phyloP scores from a whole-genome alignment of 106 monocot genomes.

The Dendrobium huoshanense region DNA sequence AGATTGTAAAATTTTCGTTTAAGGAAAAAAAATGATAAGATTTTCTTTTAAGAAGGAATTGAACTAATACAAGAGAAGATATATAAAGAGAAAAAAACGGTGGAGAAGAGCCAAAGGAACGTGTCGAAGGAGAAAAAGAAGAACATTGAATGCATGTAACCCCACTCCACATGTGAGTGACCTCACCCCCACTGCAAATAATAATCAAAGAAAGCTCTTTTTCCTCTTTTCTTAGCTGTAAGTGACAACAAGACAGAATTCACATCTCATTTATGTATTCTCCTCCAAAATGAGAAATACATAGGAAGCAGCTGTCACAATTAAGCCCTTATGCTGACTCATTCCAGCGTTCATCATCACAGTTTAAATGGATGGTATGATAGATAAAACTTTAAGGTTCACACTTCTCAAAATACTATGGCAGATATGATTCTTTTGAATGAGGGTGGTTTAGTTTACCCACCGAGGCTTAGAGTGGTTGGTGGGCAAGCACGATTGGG shows the following conservation, averaged over 20 bases:
- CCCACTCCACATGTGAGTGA: slow-evolving; percentile 1
- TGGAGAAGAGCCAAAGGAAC: not conserved
- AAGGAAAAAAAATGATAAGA: not conserved
- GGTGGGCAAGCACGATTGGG: no score
- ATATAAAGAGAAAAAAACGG: not conserved
- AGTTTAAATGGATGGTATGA: no score
- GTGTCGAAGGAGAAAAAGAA: not conserved
- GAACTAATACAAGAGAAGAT: not conserved
- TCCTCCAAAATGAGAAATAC: not conserved
- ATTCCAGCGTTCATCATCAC: not conserved
- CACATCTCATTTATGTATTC: not conserved
- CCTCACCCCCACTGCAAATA: not conserved
- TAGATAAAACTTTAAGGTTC: no score
- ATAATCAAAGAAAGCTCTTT: not conserved
- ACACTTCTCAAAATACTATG: no score
- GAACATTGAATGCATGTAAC: slow-evolving; percentile 3
- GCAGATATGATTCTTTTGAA: no score
- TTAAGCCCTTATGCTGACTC: not conserved
- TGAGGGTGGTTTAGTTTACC: no score
- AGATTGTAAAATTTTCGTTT: not conserved
- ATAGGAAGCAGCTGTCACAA: not conserved
- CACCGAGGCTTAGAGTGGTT: no score
- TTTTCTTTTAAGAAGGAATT: not conserved
- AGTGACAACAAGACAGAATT: not conserved
- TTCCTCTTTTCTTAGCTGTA: not conserved